Evolutionary conservation across 257 asterid genomes (phyloP).

Genomic region (Solanum medicagineum): DNA sequence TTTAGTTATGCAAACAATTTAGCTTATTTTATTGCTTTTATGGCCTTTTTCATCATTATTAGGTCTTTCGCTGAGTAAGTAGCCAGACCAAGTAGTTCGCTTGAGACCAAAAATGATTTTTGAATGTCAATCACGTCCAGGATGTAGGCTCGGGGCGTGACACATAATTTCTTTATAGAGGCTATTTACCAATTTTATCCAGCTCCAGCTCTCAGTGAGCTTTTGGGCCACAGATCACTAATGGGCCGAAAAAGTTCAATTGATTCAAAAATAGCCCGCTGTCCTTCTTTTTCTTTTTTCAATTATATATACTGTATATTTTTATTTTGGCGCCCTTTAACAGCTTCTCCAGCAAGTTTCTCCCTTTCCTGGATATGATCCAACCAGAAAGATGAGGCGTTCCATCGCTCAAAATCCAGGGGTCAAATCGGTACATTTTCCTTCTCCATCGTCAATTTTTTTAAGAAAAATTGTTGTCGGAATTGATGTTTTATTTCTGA

Average conservation of each 20-base stretch:
- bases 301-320: not conserved
- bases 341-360: not conserved
- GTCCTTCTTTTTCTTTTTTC: not conserved
- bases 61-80: no score
- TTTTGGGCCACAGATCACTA: not conserved
- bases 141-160: no score
- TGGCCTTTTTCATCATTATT: no score
- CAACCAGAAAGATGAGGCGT: not conserved
- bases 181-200: not conserved
- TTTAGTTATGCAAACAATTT: no score
- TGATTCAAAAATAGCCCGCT: not conserved
- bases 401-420: not conserved
- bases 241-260: not conserved
- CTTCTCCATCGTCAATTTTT: not conserved
- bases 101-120: no score
- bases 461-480: not conserved
- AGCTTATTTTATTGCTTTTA: no score
- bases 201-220: not conserved
- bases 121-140: fast-evolving
- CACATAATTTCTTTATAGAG: not conserved
- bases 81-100: no score
- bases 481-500: not conserved
- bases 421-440: not conserved
- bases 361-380: not conserved
- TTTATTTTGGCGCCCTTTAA: not conserved